Percentiles rank a stretch among this genome's conserved stretches.
Conservation (phyloP, 2,329 filamentous ascomycete species). For the Orbilia brochopaga region DNA sequence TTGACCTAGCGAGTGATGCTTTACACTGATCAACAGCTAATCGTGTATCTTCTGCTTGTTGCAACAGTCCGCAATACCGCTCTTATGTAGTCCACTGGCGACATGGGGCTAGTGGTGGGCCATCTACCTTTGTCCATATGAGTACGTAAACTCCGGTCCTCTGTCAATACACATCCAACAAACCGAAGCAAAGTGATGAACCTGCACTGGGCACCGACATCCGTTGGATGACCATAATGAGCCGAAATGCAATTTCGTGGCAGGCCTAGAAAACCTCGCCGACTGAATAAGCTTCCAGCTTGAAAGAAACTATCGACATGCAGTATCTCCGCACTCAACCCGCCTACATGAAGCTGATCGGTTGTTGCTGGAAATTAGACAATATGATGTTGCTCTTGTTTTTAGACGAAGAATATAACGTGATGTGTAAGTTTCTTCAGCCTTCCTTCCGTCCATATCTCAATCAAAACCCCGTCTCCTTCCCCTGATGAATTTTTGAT, state of each 20-base stretch:
- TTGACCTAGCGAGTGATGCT: not conserved
- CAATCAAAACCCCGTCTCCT: slow-evolving; percentile 12
- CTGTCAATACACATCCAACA: slow-evolving; percentile 17
- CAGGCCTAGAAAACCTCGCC: slow-evolving; percentile 75
- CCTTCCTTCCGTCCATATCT: not conserved
- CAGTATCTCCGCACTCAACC: not conserved
- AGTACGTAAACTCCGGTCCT: not conserved
- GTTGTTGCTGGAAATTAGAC: not conserved
- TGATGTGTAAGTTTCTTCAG: not conserved
- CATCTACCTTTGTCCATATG: slow-evolving; percentile 29
- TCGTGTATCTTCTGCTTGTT: not conserved
- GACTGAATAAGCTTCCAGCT: slow-evolving; percentile 67
- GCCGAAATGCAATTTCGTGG: slow-evolving; percentile 39
- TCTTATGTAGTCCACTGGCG: not conserved
- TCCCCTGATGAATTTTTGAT: slow-evolving; percentile 66
- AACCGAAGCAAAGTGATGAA: slow-evolving; percentile 32
- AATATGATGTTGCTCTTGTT: no score
- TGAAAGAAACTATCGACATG: slow-evolving; percentile 19
- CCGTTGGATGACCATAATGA: slow-evolving; percentile 43
- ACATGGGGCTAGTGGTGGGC: no score
- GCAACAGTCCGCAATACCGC: not conserved
- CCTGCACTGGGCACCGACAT: slow-evolving; percentile 50
- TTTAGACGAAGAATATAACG: no score
- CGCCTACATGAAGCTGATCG: not conserved
- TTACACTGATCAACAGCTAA: not conserved